Conservation (phyloP, 106 monocot species). For the Iris macrosiphon region DNA sequence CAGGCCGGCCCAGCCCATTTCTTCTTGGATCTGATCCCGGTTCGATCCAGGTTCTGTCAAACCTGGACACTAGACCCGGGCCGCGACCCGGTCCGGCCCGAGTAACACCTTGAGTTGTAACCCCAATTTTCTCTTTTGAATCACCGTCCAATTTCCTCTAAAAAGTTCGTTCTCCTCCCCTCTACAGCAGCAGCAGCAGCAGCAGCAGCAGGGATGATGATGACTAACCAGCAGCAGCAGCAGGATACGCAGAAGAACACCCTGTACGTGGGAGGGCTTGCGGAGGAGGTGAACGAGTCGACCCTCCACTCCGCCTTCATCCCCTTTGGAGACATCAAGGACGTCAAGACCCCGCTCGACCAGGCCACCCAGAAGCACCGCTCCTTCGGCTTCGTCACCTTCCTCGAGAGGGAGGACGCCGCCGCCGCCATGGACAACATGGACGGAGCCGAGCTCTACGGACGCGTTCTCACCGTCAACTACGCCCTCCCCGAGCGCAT, state of each 20-base stretch:
- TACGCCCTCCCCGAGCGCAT: slow-evolving; percentile 90
- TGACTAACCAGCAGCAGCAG: too few species aligned
- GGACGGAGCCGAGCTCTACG: slow-evolving; percentile 91
- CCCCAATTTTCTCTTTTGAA: too few species aligned
- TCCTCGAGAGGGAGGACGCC: slow-evolving; percentile 88
- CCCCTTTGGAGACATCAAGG: slow-evolving; percentile 93
- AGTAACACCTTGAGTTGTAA: too few species aligned
- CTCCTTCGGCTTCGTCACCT: slow-evolving; percentile 91
- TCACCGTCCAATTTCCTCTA: too few species aligned
- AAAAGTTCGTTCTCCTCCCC: too few species aligned
- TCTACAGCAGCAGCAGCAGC: too few species aligned
- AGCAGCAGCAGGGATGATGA: too few species aligned
- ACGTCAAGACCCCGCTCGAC: slow-evolving; percentile 92
- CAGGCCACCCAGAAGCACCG: slow-evolving; percentile 95
- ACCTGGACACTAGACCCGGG: too few species aligned
- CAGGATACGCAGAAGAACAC: slow-evolving; percentile 96
- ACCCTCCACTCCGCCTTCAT: slow-evolving; percentile 88
- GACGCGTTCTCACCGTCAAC: slow-evolving; percentile 82
- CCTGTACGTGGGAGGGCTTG: slow-evolving; percentile 75
- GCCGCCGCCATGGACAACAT: slow-evolving; percentile 94
- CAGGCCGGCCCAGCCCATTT: too few species aligned
- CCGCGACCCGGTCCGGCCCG: too few species aligned
- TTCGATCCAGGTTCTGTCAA: too few species aligned
- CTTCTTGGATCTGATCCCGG: too few species aligned
- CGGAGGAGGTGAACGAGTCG: slow-evolving; percentile 94